Base-by-base conservation (phyloP, 805 yeast species). In the Saturnispora besseyi region DNA sequence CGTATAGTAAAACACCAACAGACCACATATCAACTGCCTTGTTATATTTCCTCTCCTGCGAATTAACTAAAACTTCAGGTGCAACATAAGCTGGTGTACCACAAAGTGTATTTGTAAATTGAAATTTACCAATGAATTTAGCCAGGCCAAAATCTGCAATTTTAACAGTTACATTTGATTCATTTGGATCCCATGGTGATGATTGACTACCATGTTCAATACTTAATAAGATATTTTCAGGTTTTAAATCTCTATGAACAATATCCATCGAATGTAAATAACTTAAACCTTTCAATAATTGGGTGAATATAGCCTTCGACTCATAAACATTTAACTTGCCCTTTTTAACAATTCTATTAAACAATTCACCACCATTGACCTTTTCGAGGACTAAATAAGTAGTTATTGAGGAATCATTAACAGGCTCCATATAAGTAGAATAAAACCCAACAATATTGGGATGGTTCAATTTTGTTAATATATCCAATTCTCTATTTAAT, bases 251-350 rank as follows among this genome's bases (percentile, higher is more conserved):
- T 47, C 99, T 77, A 66, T 93, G 98, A 48, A 91, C 77, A 28
- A 91, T 96, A 61, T 88, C 95, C 10, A 95, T 95, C 5, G 89
- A 79, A 64, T 91, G 99, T 52, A 91, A 81, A 64, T 88, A 91
- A 59, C 83, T 82, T 57, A 91, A 70, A 5, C 97, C 99, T 59
- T 54, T 44, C 18, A 68, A 45, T 55, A 78, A 69, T 55, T 78
- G 83, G 31, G 52, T 62, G 57, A 80, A 80, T 2, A 85, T 66
- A 0, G 78, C 77, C 50, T 72, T 76, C 0, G 89, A 75, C 59
- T 85, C 91, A 44, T 73, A 71, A 58, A 81, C 82, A 33, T 81
- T 61, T 18, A 85, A 64, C 53, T 73, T 76, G 50, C 79, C 80
- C 66, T 84, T 84, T 46, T 73, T 70, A 15, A 85, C 78, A 40